Conservation (phyloP, 2,329 filamentous ascomycete species). For the Raffaelea ambrosiae region DNA sequence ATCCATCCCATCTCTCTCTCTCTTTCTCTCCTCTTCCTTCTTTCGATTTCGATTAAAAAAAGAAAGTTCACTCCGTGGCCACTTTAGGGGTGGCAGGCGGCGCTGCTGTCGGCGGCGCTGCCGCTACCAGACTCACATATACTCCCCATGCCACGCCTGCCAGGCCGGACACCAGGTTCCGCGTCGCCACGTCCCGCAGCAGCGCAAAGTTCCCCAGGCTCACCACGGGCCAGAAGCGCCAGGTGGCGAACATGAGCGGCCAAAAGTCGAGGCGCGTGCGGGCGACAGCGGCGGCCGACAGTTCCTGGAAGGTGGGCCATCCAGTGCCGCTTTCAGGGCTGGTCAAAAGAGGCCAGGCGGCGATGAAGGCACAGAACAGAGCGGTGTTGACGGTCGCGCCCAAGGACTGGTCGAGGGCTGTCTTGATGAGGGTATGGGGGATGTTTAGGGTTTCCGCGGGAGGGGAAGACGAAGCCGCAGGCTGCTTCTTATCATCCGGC, state of each 20-base stretch:
- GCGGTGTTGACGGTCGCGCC: slow-evolving; percentile 58
- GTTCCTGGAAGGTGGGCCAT: slow-evolving; percentile 16
- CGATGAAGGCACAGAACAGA: slow-evolving; percentile 51
- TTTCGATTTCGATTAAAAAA: too few relatives aligned
- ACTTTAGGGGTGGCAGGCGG: not conserved
- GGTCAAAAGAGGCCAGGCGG: slow-evolving; percentile 18
- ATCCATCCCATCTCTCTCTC: too few relatives aligned
- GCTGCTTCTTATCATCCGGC: slow-evolving; percentile 28
- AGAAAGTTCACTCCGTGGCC: too few relatives aligned
- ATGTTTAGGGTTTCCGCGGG: slow-evolving; percentile 29
- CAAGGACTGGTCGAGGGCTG: slow-evolving; percentile 59
- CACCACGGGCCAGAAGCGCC: slow-evolving; percentile 62
- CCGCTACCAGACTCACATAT: slow-evolving; percentile 55
- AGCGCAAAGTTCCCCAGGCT: slow-evolving; percentile 58
- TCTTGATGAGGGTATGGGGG: slow-evolving; percentile 58
- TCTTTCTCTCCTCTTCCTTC: too few relatives aligned
- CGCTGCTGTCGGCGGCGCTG: slow-evolving; percentile 4
- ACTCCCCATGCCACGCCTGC: slow-evolving; percentile 65
- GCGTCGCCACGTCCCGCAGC: slow-evolving; percentile 54
- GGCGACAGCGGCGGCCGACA: slow-evolving; percentile 26
- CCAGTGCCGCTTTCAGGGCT: slow-evolving; percentile 14
- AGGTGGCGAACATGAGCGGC: slow-evolving; percentile 58
- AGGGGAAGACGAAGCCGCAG: slow-evolving; percentile 36
- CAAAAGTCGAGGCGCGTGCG: slow-evolving; percentile 48
- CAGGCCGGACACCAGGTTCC: slow-evolving; percentile 57